phyloP scores from a whole-genome alignment of 2,329 filamentous ascomycete species.

The Trichoderma citrinoviride region DNA sequence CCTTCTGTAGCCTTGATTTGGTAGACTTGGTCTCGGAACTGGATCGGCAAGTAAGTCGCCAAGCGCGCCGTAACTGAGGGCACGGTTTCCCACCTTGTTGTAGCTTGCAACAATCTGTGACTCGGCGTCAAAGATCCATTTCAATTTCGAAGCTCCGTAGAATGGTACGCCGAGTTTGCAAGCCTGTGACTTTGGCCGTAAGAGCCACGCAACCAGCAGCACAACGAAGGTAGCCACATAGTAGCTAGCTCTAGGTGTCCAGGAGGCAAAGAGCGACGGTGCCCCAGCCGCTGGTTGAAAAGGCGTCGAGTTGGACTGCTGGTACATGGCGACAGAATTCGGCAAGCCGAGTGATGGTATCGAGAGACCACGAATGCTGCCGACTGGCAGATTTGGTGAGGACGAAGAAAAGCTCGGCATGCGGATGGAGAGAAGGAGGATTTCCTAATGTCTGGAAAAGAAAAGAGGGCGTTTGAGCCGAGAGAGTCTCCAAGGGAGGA shows the following conservation, averaged over 20 bases:
- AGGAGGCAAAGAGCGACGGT: background rate
- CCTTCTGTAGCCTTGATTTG: constrained; percentile 53
- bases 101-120: constrained; percentile 49
- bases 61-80: no score
- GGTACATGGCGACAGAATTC: background rate
- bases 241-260: background rate
- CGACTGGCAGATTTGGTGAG: background rate
- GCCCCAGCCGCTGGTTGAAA: background rate
- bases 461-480: background rate
- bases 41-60: constrained; percentile 24
- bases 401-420: background rate
- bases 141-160: constrained; percentile 48
- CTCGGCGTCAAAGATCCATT: constrained; percentile 53
- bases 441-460: background rate
- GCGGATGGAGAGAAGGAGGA: background rate
- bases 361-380: background rate
- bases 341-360: background rate
- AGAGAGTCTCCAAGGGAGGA: background rate
- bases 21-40: constrained; percentile 51
- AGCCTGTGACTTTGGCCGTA: background rate
- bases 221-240: background rate
- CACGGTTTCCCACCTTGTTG: constrained; percentile 39
- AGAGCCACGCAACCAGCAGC: constrained; percentile 7
- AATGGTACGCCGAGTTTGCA: constrained; percentile 41
- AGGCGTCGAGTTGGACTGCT: background rate